phyloP scores from a whole-genome alignment of 306 rosid genomes.

The Castanospermum australe region DNA sequence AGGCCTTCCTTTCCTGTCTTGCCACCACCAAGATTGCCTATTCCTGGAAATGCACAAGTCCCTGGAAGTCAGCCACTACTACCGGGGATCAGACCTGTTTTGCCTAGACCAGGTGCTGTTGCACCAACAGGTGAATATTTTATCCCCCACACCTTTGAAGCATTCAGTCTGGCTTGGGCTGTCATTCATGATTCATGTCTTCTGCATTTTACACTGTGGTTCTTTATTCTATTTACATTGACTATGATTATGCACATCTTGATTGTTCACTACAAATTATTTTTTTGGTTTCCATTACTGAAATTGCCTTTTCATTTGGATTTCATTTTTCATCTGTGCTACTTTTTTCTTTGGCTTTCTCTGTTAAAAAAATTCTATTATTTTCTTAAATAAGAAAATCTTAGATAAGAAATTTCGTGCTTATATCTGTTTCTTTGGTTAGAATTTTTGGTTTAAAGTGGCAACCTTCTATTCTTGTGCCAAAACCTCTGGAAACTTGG shows the following conservation, averaged over 20 bases:
- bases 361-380: neutral
- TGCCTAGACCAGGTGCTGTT: slow-evolving; percentile 79
- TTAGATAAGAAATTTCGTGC: neutral
- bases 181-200: neutral
- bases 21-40: slow-evolving; percentile 68
- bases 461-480: slow-evolving; percentile 4
- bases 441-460: neutral
- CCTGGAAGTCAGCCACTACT: slow-evolving; percentile 59
- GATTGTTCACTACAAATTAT: neutral
- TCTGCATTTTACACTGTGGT: neutral
- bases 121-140: slow-evolving; percentile 65
- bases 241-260: neutral
- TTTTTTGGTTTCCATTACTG: neutral
- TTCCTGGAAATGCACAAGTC: slow-evolving; percentile 51
- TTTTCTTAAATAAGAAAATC: neutral
- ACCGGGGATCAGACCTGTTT: slow-evolving; percentile 82
- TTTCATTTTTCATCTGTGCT: neutral
- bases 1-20: slow-evolving; percentile 78
- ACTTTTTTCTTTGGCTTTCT: neutral
- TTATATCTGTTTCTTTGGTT: neutral
- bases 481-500: neutral
- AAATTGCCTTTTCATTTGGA: neutral
- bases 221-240: neutral
- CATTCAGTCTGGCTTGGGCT: neutral
- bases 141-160: slow-evolving; percentile 2